A percentile compares a stretch with the other conserved stretches of the same genome.
Evolutionary conservation across 1,284 basidiomycete genomes (phyloP).

Genomic region (Apiotrichum mycotoxinovorans): DNA sequence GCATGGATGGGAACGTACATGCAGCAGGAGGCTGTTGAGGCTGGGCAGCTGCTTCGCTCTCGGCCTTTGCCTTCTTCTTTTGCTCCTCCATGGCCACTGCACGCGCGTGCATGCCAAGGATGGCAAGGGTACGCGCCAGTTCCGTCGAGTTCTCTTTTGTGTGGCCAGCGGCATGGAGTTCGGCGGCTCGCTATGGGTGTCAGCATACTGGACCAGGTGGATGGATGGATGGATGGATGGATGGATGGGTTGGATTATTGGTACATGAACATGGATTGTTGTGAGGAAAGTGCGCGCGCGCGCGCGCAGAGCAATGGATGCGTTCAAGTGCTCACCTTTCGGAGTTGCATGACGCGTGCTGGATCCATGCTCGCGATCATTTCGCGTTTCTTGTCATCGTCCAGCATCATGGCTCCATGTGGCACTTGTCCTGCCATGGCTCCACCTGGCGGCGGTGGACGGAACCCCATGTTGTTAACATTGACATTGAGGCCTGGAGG

Average conservation of each 20-base stretch:
- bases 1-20: background rate
- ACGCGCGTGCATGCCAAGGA: conserved; percentile 38
- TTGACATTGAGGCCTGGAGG: background rate
- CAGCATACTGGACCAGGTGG: background rate
- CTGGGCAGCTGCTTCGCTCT: conserved; percentile 7
- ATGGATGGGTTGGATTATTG: background rate
- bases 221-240: background rate
- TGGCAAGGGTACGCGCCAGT: conserved; percentile 30
- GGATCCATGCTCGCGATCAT: conserved; percentile 39
- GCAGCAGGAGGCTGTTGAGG: conserved; percentile 12
- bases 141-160: conserved; percentile 42
- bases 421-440: background rate
- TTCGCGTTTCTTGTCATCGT: conserved; percentile 42
- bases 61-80: conserved; percentile 17
- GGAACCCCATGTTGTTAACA: background rate
- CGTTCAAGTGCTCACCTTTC: conserved; percentile 37
- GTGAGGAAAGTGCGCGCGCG: too few relatives aligned
- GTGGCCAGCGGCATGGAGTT: conserved; percentile 39
- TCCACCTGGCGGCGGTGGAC: background rate
- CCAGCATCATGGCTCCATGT: conserved; percentile 15
- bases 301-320: too few relatives aligned
- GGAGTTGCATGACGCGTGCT: conserved; percentile 22
- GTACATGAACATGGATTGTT: background rate
- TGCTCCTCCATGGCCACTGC: conserved; percentile 32
- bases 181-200: conserved; percentile 30